A percentile compares a stretch with the other conserved stretches of the same genome.
Evolutionary conservation across 2,329 filamentous ascomycete genomes (phyloP).

Genomic region (Lasiodiplodia citricola): DNA sequence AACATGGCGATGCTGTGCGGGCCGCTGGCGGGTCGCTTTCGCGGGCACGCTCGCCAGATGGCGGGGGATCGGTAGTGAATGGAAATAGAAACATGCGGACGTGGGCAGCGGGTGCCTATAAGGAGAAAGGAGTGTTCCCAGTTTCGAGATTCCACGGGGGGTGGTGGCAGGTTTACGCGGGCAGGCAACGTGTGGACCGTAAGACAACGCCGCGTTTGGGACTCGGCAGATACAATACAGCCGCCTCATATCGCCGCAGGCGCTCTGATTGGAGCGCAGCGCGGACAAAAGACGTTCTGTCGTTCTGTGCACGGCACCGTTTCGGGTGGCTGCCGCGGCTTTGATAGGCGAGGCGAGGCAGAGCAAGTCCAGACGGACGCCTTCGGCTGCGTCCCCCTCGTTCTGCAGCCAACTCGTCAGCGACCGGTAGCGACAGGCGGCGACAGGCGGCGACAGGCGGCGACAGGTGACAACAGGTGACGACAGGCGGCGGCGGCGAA

Average conservation of each 20-base stretch:
- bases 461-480: not conserved
- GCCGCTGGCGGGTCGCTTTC: not conserved
- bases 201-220: not conserved
- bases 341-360: not conserved
- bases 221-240: not conserved
- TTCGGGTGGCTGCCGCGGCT: not conserved
- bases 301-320: not conserved
- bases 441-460: not conserved
- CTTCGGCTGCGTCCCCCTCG: not conserved
- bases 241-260: not conserved
- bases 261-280: not conserved
- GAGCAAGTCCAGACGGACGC: not conserved
- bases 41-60: conserved; percentile 6
- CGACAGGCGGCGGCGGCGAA: not conserved
- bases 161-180: conserved; percentile 23
- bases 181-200: conserved; percentile 18
- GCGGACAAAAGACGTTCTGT: not conserved
- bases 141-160: conserved; percentile 7
- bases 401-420: not conserved
- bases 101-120: conserved; percentile 12
- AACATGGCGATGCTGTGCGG: conserved; percentile 60
- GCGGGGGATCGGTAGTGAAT: conserved; percentile 1
- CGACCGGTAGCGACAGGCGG: not conserved
- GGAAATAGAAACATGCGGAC: conserved; percentile 12
- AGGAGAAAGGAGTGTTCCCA: conserved; percentile 20